Evolutionary conservation across 306 rosid species (phyloP).

Genomic region (Cucurbita moschata): DNA sequence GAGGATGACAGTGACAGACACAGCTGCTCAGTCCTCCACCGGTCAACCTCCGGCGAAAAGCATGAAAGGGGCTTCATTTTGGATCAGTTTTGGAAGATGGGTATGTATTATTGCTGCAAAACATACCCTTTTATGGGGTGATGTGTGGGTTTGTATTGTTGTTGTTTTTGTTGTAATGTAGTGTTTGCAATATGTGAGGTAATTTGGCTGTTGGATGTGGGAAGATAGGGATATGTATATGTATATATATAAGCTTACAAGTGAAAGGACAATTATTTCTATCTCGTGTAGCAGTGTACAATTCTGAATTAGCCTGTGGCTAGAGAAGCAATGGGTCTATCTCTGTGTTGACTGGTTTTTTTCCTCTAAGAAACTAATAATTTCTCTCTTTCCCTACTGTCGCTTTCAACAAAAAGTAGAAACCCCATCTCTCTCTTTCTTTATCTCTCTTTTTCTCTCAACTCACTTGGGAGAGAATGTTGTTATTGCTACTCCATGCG

Average conservation of each 20-base stretch:
- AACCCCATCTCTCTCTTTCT: neutral
- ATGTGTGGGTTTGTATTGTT: neutral
- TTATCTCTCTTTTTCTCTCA: too few relatives aligned
- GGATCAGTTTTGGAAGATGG: neutral
- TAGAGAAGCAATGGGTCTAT: neutral
- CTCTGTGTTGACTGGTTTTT: conserved; percentile 53
- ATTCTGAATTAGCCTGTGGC: conserved; percentile 1
- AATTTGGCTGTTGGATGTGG: neutral
- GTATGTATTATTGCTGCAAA: neutral
- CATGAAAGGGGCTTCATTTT: neutral
- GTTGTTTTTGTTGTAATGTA: neutral
- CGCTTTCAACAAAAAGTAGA: conserved; percentile 64
- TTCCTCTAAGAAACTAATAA: neutral
- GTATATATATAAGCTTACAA: conserved; percentile 1
- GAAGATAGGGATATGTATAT: neutral
- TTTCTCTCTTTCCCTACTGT: conserved; percentile 13
- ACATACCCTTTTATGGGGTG: neutral
- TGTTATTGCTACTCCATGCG: conserved; percentile 51
- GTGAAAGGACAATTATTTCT: conserved; percentile 47
- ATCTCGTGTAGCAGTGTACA: conserved; percentile 22
- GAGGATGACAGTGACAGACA: conserved; percentile 20
- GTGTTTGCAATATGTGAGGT: neutral
- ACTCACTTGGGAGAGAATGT: conserved; percentile 6
- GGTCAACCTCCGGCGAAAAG: too few relatives aligned
- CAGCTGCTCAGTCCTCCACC: neutral